Percentiles rank a stretch among this genome's conserved stretches.
phyloP scores from a whole-genome alignment of 1,139 yeast species.

The Debaryomyces subglobosus region DNA sequence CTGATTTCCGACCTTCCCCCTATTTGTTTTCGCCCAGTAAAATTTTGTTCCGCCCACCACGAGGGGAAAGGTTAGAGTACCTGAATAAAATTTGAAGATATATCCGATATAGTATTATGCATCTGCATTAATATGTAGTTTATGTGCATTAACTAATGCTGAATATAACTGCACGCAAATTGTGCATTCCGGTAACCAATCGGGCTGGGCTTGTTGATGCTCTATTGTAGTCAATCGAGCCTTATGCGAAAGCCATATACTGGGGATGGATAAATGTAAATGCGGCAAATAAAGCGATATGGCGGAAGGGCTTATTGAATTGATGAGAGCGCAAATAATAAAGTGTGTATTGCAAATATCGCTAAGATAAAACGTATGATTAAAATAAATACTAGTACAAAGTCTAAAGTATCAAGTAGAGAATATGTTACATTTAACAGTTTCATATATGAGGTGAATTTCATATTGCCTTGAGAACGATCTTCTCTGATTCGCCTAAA shows the following conservation, averaged over 20 bases:
- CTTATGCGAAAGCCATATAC: no score
- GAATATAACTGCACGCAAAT: neutral
- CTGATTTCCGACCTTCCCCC: neutral
- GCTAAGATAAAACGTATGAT: neutral
- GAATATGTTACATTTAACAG: neutral
- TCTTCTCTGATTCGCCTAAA: constrained; percentile 24
- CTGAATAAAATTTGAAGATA: neutral
- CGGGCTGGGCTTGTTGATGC: neutral
- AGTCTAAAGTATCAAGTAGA: neutral
- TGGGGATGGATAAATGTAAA: neutral
- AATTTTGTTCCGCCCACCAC: neutral
- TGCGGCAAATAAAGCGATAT: neutral
- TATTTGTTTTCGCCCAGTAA: neutral
- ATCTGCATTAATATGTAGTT: neutral
- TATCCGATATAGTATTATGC: neutral
- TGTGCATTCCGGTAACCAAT: neutral
- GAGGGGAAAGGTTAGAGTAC: constrained; percentile 1
- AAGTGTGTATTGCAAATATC: neutral
- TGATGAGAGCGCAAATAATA: neutral
- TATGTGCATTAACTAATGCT: neutral
- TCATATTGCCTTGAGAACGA: constrained; percentile 21
- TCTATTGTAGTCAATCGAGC: neutral
- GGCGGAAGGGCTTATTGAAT: neutral
- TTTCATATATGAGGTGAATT: neutral
- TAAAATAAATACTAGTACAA: neutral